phyloP scores from a whole-genome alignment of 495 filamentous ascomycete species.

The Aspergillus cristatus region DNA sequence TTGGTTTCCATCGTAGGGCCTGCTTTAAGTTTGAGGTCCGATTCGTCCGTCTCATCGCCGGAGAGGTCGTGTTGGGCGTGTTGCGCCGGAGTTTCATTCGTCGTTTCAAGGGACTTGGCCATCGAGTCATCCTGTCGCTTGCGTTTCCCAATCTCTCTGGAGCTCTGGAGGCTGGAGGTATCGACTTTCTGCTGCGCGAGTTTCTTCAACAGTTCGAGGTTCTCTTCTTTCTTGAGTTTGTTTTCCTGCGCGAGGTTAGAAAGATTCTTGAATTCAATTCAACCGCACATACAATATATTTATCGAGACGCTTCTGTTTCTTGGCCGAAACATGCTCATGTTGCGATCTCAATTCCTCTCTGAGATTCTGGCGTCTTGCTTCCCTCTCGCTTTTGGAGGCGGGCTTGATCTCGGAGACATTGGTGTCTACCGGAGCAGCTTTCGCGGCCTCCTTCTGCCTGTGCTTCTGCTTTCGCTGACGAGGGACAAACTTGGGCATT shows the following conservation, averaged over 20 bases:
- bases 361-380: constrained; percentile 57
- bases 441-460: constrained; percentile 27
- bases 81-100: constrained; percentile 2
- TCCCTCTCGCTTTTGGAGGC: constrained; percentile 57
- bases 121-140: constrained; percentile 18
- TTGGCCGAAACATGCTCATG: constrained; percentile 74
- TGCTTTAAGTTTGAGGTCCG: constrained; percentile 19
- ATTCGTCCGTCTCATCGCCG: constrained; percentile 31
- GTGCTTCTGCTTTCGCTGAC: constrained; percentile 68
- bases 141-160: constrained; percentile 58
- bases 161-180: constrained; percentile 68
- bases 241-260: constrained; percentile 51
- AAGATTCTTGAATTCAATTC: constrained; percentile 1
- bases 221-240: constrained; percentile 93
- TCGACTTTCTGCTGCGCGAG: constrained; percentile 71
- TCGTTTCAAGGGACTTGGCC: neutral
- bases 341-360: constrained; percentile 48
- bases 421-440: constrained; percentile 48
- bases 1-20: constrained; percentile 5
- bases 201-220: constrained; percentile 71
- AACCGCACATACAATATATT: constrained; percentile 88
- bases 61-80: constrained; percentile 15
- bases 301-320: constrained; percentile 90
- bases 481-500: constrained; percentile 71
- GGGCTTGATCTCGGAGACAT: constrained; percentile 62